Percentiles rank a stretch among this genome's conserved stretches.
These are phyloP conservation scores for Taxillus chinensis DNA, from an alignment of 164 flowering plant genomes.

Conservation along the genomic window DNA sequence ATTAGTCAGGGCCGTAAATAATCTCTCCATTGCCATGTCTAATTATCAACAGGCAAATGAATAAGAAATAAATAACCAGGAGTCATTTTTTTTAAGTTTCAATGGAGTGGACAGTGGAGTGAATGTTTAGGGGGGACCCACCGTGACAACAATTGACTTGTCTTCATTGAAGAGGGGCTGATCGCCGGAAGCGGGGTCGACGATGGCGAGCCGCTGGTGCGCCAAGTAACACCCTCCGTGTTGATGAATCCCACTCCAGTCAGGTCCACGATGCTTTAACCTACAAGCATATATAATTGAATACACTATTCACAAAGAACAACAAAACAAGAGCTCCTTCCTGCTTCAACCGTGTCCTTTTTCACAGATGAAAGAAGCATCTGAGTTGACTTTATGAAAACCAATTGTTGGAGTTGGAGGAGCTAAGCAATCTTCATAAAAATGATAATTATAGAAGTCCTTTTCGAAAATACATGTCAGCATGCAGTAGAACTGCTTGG, in stretches of 20 bases:
- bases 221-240: constrained; percentile 65
- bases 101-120: too few species aligned
- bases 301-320: neutral
- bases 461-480: too few species aligned
- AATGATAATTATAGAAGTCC: too few species aligned
- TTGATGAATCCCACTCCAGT: constrained; percentile 94
- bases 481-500: too few species aligned
- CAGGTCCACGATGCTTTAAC: constrained; percentile 97
- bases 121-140: constrained; percentile 10
- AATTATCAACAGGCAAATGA: neutral
- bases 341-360: too few species aligned
- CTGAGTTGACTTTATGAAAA: too few species aligned
- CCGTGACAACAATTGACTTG: constrained; percentile 74
- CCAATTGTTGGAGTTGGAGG: too few species aligned
- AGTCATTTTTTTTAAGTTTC: too few species aligned
- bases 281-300: constrained; percentile 19
- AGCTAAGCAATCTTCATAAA: too few species aligned
- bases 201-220: constrained; percentile 83
- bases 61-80: too few species aligned
- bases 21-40: neutral
- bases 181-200: constrained; percentile 96
- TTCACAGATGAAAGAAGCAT: too few species aligned
- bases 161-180: constrained; percentile 92
- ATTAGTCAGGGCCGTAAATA: neutral
- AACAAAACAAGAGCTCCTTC: too few species aligned